These are phyloP conservation scores for Vaccinium corymbosum DNA, from an alignment of 148 eudicot genomes.

Conservation along the genomic window DNA sequence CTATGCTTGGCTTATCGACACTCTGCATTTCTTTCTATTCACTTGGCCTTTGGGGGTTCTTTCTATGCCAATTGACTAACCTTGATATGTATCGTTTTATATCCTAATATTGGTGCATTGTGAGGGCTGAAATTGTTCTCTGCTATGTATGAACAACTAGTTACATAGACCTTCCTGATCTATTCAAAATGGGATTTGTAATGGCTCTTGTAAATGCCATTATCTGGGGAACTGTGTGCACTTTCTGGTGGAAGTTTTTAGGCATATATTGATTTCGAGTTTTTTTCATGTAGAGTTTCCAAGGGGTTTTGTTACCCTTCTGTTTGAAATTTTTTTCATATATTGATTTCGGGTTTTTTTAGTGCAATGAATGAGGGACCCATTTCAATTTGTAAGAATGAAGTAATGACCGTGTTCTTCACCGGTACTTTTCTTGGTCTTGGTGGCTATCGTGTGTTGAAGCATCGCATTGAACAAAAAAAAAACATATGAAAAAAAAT, in stretches of 20 bases:
- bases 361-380: no score
- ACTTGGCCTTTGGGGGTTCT: conserved; percentile 89
- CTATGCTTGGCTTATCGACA: conserved; percentile 92
- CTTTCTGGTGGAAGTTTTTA: conserved; percentile 90
- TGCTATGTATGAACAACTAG: conserved; percentile 57
- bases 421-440: no score
- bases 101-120: background rate
- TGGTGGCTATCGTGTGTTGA: no score
- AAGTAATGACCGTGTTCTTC: no score
- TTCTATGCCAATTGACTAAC: background rate
- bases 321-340: no score
- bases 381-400: no score
- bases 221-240: conserved; percentile 75
- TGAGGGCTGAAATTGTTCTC: conserved; percentile 6
- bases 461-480: no score
- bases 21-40: conserved; percentile 90
- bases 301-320: no score
- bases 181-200: conserved; percentile 66
- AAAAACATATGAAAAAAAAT: no score
- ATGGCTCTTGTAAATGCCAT: conserved; percentile 64
- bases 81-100: background rate
- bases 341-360: no score
- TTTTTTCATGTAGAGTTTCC: no score
- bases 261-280: conserved; percentile 56
- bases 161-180: conserved; percentile 85